A percentile compares a stretch with the other conserved stretches of the same genome.
phyloP scores from a whole-genome alignment of 306 rosid species.

The Glycine tomentella region DNA sequence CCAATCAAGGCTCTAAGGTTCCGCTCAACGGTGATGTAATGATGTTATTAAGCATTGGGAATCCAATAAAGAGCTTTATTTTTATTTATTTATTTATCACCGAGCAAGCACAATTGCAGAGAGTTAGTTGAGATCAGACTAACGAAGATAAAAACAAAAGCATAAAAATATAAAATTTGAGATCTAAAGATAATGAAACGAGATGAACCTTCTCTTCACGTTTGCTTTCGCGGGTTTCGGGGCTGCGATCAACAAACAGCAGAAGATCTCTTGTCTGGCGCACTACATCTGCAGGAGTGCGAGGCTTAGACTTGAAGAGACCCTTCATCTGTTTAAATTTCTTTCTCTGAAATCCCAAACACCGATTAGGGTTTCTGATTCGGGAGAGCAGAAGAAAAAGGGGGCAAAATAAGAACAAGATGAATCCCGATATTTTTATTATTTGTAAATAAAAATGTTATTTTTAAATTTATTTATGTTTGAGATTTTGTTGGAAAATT shows the following conservation, averaged over 20 bases:
- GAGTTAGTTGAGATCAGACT: background rate
- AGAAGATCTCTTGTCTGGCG: conserved; percentile 96
- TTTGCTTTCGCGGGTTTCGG: conserved; percentile 76
- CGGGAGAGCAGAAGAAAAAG: background rate
- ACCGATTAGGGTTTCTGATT: conserved; percentile 49
- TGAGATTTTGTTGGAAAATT: background rate
- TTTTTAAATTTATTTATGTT: background rate
- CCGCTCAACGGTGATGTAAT: background rate
- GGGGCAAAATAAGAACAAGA: background rate
- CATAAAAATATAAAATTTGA: background rate
- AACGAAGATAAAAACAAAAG: background rate
- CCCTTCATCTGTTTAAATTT: conserved; percentile 70
- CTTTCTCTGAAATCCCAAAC: background rate
- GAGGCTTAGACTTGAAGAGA: conserved; percentile 93
- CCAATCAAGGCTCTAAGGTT: conserved; percentile 6
- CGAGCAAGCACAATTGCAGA: background rate
- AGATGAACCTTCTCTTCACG: conserved; percentile 86
- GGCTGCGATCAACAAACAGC: conserved; percentile 54
- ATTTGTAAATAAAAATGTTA: background rate
- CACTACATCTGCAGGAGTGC: conserved; percentile 83
- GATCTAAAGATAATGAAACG: background rate
- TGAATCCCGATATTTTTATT: background rate
- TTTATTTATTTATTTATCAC: background rate
- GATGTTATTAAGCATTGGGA: background rate
- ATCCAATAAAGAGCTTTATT: background rate